Percentiles rank a stretch among this genome's conserved stretches.
phyloP scores from a whole-genome alignment of 306 rosid species.

The Cajanus cajan region DNA sequence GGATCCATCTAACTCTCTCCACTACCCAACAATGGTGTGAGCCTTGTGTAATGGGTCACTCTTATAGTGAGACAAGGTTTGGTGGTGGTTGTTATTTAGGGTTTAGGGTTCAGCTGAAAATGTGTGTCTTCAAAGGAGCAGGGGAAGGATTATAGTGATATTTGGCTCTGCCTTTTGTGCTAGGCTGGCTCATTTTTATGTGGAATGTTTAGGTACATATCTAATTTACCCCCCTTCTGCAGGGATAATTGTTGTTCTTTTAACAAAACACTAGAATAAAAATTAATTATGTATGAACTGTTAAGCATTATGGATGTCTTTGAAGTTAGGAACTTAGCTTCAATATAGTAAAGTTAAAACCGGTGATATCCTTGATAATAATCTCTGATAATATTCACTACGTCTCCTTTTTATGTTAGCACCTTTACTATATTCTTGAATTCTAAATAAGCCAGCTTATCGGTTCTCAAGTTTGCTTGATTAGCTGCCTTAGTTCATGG shows the following conservation, averaged over 20 bases:
- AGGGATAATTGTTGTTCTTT: constrained; percentile 2
- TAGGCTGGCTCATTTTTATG: background rate
- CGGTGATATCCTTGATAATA: background rate
- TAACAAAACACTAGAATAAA: background rate
- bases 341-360: background rate
- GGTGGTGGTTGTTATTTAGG: background rate
- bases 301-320: constrained; percentile 17
- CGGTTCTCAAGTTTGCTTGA: background rate
- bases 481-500: background rate
- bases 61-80: background rate
- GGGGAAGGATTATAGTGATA: background rate
- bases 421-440: background rate
- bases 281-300: background rate
- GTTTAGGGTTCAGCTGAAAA: background rate
- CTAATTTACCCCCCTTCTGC: background rate
- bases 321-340: background rate
- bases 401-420: background rate
- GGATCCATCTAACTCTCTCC: background rate
- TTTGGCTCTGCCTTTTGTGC: background rate
- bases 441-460: background rate
- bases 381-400: too few relatives aligned
- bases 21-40: background rate
- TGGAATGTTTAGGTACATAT: background rate
- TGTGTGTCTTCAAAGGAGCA: background rate
- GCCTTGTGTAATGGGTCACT: background rate